Base-by-base conservation (phyloP, 176 grass and related monocot species). In the Triticum urartu region DNA sequence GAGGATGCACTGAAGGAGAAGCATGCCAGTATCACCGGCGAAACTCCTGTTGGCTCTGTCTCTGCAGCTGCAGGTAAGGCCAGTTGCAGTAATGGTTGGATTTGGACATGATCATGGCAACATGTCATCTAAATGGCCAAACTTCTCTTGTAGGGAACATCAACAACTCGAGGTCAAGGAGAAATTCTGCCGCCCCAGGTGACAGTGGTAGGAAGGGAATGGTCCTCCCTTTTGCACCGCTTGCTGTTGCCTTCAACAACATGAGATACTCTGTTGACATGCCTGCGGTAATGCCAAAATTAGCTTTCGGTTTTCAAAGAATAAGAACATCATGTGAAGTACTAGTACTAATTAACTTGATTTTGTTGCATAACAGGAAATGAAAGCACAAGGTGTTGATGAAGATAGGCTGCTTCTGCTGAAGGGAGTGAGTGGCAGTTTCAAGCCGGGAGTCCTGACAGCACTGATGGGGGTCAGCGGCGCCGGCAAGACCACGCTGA, bases 251-350 rank as follows among this genome's bases (percentile, higher is more conserved):
- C 79, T 93, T 93, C 75, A 79, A 91, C 77, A 79, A 93, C 35
- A 80, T 93, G 14, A 88, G 48, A 90, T 93, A 93, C 88, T 93
- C 88, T 36, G 91, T 93, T 30, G 91, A 91, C 85, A 93, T 93
- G 91, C 91, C 88, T 54, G 68, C 70, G 64, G 90, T 92, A 89
- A 73, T 50, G 11, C 42, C 62, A 33, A 36, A 58, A 21, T 1
- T 9, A 59, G 54, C 54, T 59, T 58, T 59, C 20, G 21, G 17
- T 59, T 59, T 59, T 18, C 54, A 59, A 20, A 0, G 0, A 18
- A 54, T 54, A 54, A 54, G 50, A 54, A 54, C 5, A 54, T 54
- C 50, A 54, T 54, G 50, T 17, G 15, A 54, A 54, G 50, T 54
- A 6, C 50, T 0, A 54, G 50, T 18, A 54, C 54, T 78, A 60